These are phyloP conservation scores for Periconia sp. DNA, from an alignment of 2,329 filamentous ascomycete species.

Conservation along the genomic window DNA sequence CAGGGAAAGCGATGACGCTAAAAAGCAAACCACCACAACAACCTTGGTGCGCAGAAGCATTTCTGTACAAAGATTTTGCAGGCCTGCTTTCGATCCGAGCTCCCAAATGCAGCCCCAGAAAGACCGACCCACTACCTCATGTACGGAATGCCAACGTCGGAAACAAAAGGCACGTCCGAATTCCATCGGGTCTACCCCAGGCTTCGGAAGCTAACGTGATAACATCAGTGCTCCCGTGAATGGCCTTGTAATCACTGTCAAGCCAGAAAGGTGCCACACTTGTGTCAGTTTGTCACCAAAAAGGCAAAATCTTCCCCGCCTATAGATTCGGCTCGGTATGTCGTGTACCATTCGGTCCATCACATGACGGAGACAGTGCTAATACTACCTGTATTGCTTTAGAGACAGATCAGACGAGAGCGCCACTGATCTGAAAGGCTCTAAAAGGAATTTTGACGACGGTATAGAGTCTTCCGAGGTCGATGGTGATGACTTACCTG, in stretches of 20 bases:
- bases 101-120: conserved; percentile 24
- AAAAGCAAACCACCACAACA: neutral
- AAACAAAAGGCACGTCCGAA: conserved; percentile 51
- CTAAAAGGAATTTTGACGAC: conserved; percentile 22
- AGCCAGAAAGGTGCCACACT: conserved; percentile 50
- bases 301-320: conserved; percentile 27
- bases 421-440: conserved; percentile 14
- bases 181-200: neutral
- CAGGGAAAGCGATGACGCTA: neutral
- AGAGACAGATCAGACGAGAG: neutral
- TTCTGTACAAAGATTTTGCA: neutral
- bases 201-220: conserved; percentile 15
- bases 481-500: conserved; percentile 1
- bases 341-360: neutral
- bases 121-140: conserved; percentile 37
- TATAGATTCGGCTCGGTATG: conserved; percentile 21
- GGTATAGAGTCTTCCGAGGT: conserved; percentile 9
- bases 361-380: neutral
- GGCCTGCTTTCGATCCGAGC: neutral
- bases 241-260: conserved; percentile 57
- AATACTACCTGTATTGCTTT: neutral
- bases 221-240: conserved; percentile 49
- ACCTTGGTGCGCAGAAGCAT: neutral
- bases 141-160: conserved; percentile 53
- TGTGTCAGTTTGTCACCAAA: conserved; percentile 49